Evolutionary conservation across 805 yeast species (phyloP), one percentile per base, ranked within the genome.

Genomic region (Tetrapisispora namnaoensis): DNA sequence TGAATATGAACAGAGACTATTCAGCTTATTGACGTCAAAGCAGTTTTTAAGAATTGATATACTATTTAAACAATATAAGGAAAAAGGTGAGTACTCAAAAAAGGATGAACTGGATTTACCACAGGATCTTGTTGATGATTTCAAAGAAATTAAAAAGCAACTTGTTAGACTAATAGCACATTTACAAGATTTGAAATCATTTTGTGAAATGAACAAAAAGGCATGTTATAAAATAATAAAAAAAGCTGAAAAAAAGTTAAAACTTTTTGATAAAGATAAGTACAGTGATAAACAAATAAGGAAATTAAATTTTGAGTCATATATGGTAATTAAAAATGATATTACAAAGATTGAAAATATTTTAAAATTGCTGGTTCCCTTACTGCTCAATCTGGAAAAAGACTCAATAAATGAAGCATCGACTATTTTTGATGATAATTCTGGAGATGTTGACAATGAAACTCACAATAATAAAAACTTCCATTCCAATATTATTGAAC

Each of bases 191-290:
- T 72, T 90, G 61, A 89, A 86, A 64, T 91, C 97, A 96, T 90
- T 78, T 64, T 95, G 95, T 22, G 97, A 91, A 61, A 77, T 90
- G 58, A 90, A 90, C 70, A 86, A 84, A 61, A 80, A 95, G 52
- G 98, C 96, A 0, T 86, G 89, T 57, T 77, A 81, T 47, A 90
- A 90, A 69, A 91, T 91, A 54, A 71, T 91, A 60, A 90, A 90
- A 69, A 90, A 90, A 60, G 73, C 90, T 57, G 97, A 91, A 66
- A 91, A 91, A 70, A 88, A 88, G 63, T 71, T 77, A 27, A 84
- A 85, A 7, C 4, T 40, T 6, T 63, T 66, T 47, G 75, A 76
- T 45, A 84, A 81, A 57, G 68, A 70, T 24, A 63, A 72, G n/a
- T 82, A 79, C 55, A 68, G 88, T 49, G 65, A 74, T 28, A 76